These are phyloP conservation scores for Globisporangium echinulatum DNA, from an alignment of 352 stramenopile species.

Conservation along the genomic window DNA sequence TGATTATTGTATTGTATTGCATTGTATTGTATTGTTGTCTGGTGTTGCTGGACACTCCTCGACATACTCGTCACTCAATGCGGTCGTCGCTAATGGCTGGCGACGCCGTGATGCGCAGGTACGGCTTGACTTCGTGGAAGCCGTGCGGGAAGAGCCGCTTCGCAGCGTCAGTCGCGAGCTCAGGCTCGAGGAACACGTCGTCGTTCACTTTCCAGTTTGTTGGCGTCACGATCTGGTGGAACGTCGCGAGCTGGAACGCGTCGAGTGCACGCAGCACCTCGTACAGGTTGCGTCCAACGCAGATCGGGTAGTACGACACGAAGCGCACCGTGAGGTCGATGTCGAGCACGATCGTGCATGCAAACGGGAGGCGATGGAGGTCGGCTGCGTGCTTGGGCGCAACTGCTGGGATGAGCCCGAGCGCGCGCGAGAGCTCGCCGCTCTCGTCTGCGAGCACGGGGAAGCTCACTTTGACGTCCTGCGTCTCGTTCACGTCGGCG, in stretches of 20 bases:
- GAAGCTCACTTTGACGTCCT: slow-evolving; percentile 73
- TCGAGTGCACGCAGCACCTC: slow-evolving; percentile 68
- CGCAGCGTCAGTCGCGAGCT: slow-evolving; percentile 49
- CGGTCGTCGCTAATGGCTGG: slow-evolving; percentile 47
- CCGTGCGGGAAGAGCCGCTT: slow-evolving; percentile 77
- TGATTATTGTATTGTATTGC: no score
- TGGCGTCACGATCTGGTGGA: slow-evolving; percentile 71
- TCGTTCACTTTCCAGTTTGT: slow-evolving; percentile 86
- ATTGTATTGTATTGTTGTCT: no score
- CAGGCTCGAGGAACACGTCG: slow-evolving; percentile 79
- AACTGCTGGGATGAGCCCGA: slow-evolving; percentile 39
- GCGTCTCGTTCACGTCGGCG: slow-evolving; percentile 71
- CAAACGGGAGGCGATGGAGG: slow-evolving; percentile 50
- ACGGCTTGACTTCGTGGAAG: slow-evolving; percentile 80
- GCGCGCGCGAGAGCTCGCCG: slow-evolving; percentile 49
- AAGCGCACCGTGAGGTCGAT: slow-evolving; percentile 66
- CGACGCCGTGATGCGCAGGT: slow-evolving; percentile 67
- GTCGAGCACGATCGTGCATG: slow-evolving; percentile 62
- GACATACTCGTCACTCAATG: slow-evolving; percentile 17
- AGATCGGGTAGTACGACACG: slow-evolving; percentile 57
- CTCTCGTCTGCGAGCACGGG: slow-evolving; percentile 61
- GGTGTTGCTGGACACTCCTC: background rate
- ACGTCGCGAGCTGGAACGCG: slow-evolving; percentile 62
- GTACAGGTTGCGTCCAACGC: slow-evolving; percentile 76
- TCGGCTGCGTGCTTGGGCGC: slow-evolving; percentile 48